Evolutionary conservation across 225 moss, liverwort and hornwort genomes (phyloP), one percentile per base, ranked within the genome.

Genomic region (Anthoceros angustus): DNA sequence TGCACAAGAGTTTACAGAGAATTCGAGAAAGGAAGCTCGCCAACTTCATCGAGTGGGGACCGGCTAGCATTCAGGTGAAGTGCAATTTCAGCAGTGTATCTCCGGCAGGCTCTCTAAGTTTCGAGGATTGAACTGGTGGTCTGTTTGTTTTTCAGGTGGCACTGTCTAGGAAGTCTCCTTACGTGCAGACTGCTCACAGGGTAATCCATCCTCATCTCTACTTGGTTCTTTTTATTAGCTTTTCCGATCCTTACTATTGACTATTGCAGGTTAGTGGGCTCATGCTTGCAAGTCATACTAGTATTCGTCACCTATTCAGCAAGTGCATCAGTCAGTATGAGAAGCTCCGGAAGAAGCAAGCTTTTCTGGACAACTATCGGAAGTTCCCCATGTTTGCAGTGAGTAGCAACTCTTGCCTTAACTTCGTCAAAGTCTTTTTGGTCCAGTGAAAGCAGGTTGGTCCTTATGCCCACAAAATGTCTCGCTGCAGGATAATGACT

Each of bases 371-470:
- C 76, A 98, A 98, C 60, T 98, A 98, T 72, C 95, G 95, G 73
- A 98, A 98, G 70, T 98, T 98, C 66, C 95, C 95, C 40, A 98
- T 98, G 91, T 98, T 98, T 43, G 92, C 95, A 74, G 95, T 98
- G 78, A 98, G 95, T 78, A 62, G 26, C 32, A 48, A 42, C 9
- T 65, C 25, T 20, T 55, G 39, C n/a, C 8, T 20, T 64, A 62
- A 46, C 62, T 63, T 32, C 32, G 32, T 32, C 32, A 32, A 32
- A 32, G 32, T 32, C 32, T 32, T 32, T 32, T 32, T 32, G 32
- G 32, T 32, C 32, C 32, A 32, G 32, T 32, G 32, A 32, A 32
- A 32, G 32, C 4, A 32, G 4, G 32, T 32, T 32, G 8, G 41
- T 25, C 42, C 67, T 43, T 25, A 10, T 15, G 40, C 50, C 72